Evolutionary conservation across 345 rosid species (phyloP).

Genomic region (Corymbia maculata): DNA sequence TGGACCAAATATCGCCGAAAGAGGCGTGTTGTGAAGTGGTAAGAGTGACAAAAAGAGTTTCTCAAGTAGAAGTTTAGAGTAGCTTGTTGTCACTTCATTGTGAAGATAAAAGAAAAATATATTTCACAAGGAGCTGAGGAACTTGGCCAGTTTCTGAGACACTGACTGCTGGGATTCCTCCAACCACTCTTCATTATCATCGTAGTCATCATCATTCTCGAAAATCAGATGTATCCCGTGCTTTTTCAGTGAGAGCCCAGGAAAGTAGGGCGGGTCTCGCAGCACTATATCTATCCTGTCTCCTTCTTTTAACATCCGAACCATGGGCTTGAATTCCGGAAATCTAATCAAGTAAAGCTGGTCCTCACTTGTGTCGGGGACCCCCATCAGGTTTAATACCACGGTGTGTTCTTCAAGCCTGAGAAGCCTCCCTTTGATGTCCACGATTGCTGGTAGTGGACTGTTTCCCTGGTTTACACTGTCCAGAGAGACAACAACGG

Average conservation of each 20-base stretch:
- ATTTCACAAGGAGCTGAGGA: constrained; percentile 19
- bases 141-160: constrained; percentile 28
- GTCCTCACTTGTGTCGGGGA: constrained; percentile 30
- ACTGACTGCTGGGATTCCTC: constrained; percentile 21
- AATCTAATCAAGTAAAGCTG: constrained; percentile 49
- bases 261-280: constrained; percentile 4
- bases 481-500: constrained; percentile 35
- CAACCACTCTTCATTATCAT: constrained; percentile 26
- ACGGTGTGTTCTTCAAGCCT: not conserved
- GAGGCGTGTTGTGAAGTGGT: not conserved
- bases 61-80: not conserved
- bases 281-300: constrained; percentile 13
- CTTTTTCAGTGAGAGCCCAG: constrained; percentile 29
- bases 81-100: not conserved
- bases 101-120: not conserved
- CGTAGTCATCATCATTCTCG: constrained; percentile 38
- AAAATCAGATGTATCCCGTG: constrained; percentile 31
- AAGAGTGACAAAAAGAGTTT: not conserved
- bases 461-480: constrained; percentile 14
- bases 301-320: constrained; percentile 22
- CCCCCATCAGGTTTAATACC: constrained; percentile 27
- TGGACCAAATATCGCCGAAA: not conserved
- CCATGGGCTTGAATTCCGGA: constrained; percentile 15
- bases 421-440: constrained; percentile 25
- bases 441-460: constrained; percentile 17